phyloP scores from a whole-genome alignment of 1,284 basidiomycete species.

The Trametes hirsuta region DNA sequence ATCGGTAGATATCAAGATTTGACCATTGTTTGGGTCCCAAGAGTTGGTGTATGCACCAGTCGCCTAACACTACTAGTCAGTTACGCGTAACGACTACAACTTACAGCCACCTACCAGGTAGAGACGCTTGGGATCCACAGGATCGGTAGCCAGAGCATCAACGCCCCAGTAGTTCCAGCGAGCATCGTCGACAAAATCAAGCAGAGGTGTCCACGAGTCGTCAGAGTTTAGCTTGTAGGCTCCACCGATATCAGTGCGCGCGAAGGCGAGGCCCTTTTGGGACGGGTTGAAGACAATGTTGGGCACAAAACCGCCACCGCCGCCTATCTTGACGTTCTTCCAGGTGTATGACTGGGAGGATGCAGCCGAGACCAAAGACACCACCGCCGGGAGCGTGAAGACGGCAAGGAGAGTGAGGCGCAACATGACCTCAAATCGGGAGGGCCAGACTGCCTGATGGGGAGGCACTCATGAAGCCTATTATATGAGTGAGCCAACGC shows the following conservation, averaged over 20 bases:
- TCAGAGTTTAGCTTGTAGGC: slow-evolving; percentile 65
- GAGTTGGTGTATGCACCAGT: slow-evolving; percentile 70
- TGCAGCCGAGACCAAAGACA: slow-evolving; percentile 40
- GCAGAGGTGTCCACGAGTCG: slow-evolving; percentile 61
- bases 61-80: slow-evolving; percentile 39
- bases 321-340: slow-evolving; percentile 65
- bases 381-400: slow-evolving; percentile 16
- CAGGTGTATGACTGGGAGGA: slow-evolving; percentile 58
- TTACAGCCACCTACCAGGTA: slow-evolving; percentile 46
- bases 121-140: slow-evolving; percentile 55
- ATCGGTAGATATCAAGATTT: slow-evolving; percentile 64
- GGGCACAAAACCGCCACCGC: slow-evolving; percentile 53
- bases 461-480: neutral
- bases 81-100: neutral
- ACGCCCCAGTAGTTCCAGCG: slow-evolving; percentile 69
- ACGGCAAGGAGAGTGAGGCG: slow-evolving; percentile 17
- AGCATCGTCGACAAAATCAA: slow-evolving; percentile 59
- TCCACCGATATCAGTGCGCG: slow-evolving; percentile 69
- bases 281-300: slow-evolving; percentile 65
- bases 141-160: slow-evolving; percentile 66
- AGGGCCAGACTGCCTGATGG: slow-evolving; percentile 6
- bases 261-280: slow-evolving; percentile 61
- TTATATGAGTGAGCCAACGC: slow-evolving; percentile 11
- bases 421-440: slow-evolving; percentile 10
- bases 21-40: slow-evolving; percentile 68